Percentiles rank a stretch among this genome's conserved stretches.
phyloP scores from a whole-genome alignment of 495 filamentous ascomycete genomes.

The Podospora fimiseda region DNA sequence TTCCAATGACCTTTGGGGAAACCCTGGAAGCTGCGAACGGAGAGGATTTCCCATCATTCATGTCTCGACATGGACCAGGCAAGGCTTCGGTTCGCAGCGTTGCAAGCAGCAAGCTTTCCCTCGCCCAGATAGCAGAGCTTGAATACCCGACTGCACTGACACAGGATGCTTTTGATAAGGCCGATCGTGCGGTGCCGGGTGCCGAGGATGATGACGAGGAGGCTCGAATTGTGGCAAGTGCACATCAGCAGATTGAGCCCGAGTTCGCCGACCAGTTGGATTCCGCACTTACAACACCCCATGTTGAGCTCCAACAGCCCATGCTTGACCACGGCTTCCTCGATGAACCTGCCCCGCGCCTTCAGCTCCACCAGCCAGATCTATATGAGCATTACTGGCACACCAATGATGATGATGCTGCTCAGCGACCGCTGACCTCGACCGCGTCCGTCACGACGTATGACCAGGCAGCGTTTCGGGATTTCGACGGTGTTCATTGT shows the following conservation, averaged over 20 bases:
- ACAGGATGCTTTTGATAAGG: slow-evolving; percentile 38
- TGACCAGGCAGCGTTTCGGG: slow-evolving; percentile 72
- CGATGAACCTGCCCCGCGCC: slow-evolving; percentile 14
- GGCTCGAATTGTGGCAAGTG: slow-evolving; percentile 24
- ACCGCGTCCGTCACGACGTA: slow-evolving; percentile 59
- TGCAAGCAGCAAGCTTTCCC: slow-evolving; percentile 33
- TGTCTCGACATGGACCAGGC: slow-evolving; percentile 40
- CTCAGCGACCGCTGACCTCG: slow-evolving; percentile 36
- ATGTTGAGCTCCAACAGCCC: slow-evolving; percentile 7
- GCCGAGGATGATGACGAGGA: slow-evolving; percentile 28
- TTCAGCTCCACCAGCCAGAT: slow-evolving; percentile 25
- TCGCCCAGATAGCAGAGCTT: slow-evolving; percentile 41
- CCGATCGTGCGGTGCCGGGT: slow-evolving; percentile 29
- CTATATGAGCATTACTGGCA: slow-evolving; percentile 16
- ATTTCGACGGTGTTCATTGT: slow-evolving; percentile 93
- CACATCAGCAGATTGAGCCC: slow-evolving; percentile 27
- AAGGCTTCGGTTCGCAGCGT: slow-evolving; percentile 41
- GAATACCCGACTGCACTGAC: slow-evolving; percentile 38
- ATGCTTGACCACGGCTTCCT: slow-evolving; percentile 10
- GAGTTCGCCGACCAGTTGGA: slow-evolving; percentile 21
- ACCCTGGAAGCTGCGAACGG: slow-evolving; percentile 16
- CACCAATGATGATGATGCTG: slow-evolving; percentile 3
- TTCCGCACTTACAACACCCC: slow-evolving; percentile 10
- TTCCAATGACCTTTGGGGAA: slow-evolving; percentile 7
- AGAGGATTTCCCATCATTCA: slow-evolving; percentile 27